phyloP scores from a whole-genome alignment of 768 basidiomycete species.

The Tricholoma terreum region DNA sequence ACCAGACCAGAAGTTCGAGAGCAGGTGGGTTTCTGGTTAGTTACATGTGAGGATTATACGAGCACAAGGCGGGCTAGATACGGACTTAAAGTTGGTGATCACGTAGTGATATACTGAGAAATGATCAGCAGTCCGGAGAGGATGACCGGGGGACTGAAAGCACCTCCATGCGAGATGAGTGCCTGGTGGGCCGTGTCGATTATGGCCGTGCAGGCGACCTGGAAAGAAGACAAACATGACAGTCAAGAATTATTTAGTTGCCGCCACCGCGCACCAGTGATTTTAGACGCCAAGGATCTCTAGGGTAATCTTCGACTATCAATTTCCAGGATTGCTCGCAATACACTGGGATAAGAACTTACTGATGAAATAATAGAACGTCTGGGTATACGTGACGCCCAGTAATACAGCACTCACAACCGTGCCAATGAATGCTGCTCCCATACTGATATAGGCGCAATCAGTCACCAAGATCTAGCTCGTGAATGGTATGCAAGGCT shows the following conservation, averaged over 20 bases:
- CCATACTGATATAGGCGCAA: too few relatives aligned
- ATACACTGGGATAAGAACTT: too few relatives aligned
- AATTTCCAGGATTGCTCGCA: background rate
- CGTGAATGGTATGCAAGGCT: too few relatives aligned
- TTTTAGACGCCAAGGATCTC: background rate
- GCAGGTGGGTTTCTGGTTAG: background rate
- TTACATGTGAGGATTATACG: background rate
- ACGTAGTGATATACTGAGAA: conserved; percentile 18
- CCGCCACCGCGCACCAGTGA: background rate
- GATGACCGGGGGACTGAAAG: background rate
- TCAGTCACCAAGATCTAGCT: too few relatives aligned
- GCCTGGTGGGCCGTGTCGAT: background rate
- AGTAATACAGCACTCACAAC: too few relatives aligned
- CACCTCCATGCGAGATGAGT: background rate
- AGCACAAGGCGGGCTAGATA: background rate
- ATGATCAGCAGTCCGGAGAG: background rate
- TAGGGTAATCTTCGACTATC: background rate
- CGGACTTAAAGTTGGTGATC: conserved; percentile 18
- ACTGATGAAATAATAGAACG: too few relatives aligned
- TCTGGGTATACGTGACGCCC: too few relatives aligned
- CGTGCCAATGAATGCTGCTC: too few relatives aligned
- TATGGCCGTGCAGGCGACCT: background rate
- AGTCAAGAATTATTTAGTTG: too few relatives aligned
- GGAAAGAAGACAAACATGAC: background rate
- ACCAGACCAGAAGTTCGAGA: conserved; percentile 9